These are phyloP conservation scores for Trichoderma hamatum DNA, from an alignment of 2,329 filamentous ascomycete genomes.

Conservation along the genomic window DNA sequence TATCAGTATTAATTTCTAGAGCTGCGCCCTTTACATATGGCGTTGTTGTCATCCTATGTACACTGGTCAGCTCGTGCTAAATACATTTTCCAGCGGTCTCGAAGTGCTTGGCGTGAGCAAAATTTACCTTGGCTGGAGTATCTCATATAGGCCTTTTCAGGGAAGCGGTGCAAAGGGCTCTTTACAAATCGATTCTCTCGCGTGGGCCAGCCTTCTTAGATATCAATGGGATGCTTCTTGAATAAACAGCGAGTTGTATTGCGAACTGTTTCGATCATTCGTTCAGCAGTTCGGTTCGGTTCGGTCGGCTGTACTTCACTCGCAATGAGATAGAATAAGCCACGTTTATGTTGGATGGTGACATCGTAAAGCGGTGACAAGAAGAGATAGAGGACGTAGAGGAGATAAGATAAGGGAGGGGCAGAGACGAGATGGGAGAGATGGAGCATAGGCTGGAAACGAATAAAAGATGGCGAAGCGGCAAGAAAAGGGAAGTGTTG, in stretches of 20 bases:
- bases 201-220: too few species aligned
- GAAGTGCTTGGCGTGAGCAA: neutral
- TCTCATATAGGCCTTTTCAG: neutral
- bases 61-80: neutral
- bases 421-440: too few species aligned
- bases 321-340: neutral
- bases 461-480: too few species aligned
- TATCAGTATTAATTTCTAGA: neutral
- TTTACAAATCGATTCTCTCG: neutral
- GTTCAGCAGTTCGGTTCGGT: neutral
- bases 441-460: too few species aligned
- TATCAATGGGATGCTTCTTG: too few species aligned
- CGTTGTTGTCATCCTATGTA: neutral
- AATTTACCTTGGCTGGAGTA: neutral
- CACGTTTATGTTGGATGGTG: neutral
- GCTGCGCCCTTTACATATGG: neutral
- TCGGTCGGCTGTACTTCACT: neutral
- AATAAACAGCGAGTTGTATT: neutral
- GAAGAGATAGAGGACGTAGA: neutral
- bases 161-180: neutral
- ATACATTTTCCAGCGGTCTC: neutral
- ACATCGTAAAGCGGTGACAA: neutral
- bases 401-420: too few species aligned
- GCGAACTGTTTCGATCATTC: neutral
- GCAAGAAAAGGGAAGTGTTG: too few species aligned